Conservation (phyloP, 202 grass and related monocot genomes). For the Zoysia matrella region DNA sequence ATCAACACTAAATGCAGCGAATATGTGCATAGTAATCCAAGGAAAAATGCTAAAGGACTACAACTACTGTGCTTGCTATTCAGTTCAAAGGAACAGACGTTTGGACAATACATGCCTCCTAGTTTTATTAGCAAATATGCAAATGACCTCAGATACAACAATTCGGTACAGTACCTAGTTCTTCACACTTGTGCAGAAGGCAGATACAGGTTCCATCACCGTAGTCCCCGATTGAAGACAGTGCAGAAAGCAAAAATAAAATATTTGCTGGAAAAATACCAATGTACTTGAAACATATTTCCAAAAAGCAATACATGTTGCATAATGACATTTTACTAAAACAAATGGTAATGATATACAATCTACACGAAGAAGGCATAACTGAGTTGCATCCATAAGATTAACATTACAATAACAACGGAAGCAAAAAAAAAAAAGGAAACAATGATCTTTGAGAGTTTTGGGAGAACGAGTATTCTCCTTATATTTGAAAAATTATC, state of each 20-base stretch:
- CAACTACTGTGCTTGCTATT: slow-evolving; percentile 1
- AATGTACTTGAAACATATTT: slow-evolving; percentile 17
- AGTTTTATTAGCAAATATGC: slow-evolving; percentile 6
- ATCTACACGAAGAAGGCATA: neutral
- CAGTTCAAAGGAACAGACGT: slow-evolving; percentile 10
- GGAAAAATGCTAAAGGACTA: neutral
- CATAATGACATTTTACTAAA: slow-evolving; percentile 7
- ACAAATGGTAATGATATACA: neutral
- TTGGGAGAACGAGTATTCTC: slow-evolving; percentile 48
- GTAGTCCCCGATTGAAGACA: neutral
- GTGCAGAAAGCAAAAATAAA: neutral
- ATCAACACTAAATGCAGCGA: no score
- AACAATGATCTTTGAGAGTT: neutral
- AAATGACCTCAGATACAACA: neutral
- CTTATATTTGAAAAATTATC: slow-evolving; percentile 27
- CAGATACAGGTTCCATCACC: slow-evolving; percentile 1
- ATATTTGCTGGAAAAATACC: neutral
- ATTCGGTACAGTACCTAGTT: neutral
- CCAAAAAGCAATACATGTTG: slow-evolving; percentile 14
- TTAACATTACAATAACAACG: neutral
- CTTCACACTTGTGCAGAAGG: neutral
- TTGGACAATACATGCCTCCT: neutral
- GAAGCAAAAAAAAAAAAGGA: neutral
- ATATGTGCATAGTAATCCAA: neutral
- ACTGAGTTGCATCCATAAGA: neutral